Conservation (phyloP, 805 yeast species). For the Kazachstania africana region DNA sequence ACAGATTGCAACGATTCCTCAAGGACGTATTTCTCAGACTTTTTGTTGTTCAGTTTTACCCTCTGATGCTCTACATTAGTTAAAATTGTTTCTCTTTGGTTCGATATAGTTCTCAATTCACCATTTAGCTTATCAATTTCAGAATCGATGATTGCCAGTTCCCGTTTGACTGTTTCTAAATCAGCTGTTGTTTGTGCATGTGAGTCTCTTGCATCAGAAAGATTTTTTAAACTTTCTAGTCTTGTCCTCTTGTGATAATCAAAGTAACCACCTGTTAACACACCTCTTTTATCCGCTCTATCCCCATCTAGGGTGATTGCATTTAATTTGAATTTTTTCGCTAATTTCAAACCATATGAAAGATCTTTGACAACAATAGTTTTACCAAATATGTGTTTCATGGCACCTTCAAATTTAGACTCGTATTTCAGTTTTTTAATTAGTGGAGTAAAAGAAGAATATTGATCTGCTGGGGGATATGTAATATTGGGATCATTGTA, state of each 20-base stretch:
- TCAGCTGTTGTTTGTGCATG: constrained; percentile 25
- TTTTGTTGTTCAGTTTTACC: constrained; percentile 31
- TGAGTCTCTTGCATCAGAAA: constrained; percentile 36
- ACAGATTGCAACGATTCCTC: constrained; percentile 34
- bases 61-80: constrained; percentile 34
- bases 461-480: constrained; percentile 50
- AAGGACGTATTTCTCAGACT: constrained; percentile 30
- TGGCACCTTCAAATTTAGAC: constrained; percentile 47
- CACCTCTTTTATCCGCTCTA: constrained; percentile 72
- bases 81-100: constrained; percentile 33
- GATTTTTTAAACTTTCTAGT: constrained; percentile 52
- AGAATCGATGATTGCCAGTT: constrained; percentile 37
- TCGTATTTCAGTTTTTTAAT: constrained; percentile 61
- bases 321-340: constrained; percentile 47
- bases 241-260: constrained; percentile 52
- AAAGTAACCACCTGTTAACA: constrained; percentile 77
- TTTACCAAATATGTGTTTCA: constrained; percentile 69
- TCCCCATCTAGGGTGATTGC: constrained; percentile 92
- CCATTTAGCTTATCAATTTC: constrained; percentile 41
- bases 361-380: constrained; percentile 67
- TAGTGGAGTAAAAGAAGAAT: constrained; percentile 53
- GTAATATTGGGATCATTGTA: constrained; percentile 25
- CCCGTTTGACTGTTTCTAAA: constrained; percentile 29
- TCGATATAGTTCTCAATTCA: constrained; percentile 26
- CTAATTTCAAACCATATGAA: constrained; percentile 54